Base-by-base conservation (phyloP, 2,329 filamentous ascomycete species). In the Tolypocladium inflatum region DNA sequence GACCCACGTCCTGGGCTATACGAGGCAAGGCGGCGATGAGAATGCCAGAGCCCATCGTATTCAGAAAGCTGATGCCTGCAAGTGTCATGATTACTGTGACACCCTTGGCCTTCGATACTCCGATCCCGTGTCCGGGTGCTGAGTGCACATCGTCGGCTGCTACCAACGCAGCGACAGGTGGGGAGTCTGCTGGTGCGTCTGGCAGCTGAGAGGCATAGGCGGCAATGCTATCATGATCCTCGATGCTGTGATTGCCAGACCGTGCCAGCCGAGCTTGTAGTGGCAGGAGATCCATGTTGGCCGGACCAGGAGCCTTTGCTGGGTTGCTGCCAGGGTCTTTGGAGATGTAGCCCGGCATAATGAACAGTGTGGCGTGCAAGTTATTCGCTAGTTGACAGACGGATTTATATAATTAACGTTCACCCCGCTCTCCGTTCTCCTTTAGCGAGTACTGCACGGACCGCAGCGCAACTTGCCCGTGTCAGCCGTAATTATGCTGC, bases 41-140 rank as follows among this genome's bases (percentile, higher is more conserved):
- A 54, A 73, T 71, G 26, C 70, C 71, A 17, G 70, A 73, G 10
- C 68, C 69, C 68, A 73, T 71, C 2, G 70, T 70, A 59, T 71
- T 71, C 33, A 73, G 67, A 54, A 72, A 71, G 60, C 60, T 71
- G 54, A 73, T 64, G 33, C 70, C 68, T 0, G 71, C 66, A 7
- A 73, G 66, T 1, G 70, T 72, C 13, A 64, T 54, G 55, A 73
- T 72, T 54, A 72, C 66, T 21, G 63, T 62, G 4, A 69, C 53
- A 23, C 59, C 68, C n/a, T 50, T 50, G 17, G 26, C 45, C 45
- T 50, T 50, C 10, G 45, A 33, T 30, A 33, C 26, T 11, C 17
- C 9, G 7, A 50, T 33, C 3, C 45, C 17, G 13, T 23, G 45
- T 8, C 17, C 26, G 26, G 17, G 26, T 8, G 10, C 26, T 6